These are phyloP conservation scores for Cyberlindnera sargentensis DNA, from an alignment of 805 yeast genomes.

Conservation along the genomic window DNA sequence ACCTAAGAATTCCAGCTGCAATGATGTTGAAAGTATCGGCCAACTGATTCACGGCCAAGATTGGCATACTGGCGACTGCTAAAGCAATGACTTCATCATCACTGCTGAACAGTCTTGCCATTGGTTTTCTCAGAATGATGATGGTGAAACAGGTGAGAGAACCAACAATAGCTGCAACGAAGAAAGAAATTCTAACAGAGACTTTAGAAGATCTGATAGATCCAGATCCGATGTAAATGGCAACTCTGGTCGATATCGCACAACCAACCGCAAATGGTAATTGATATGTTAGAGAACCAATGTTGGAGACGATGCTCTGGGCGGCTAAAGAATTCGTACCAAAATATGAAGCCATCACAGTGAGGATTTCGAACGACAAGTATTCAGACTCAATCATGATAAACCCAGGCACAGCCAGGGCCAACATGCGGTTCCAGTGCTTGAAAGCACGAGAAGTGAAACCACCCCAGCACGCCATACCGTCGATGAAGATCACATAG, in stretches of 20 bases:
- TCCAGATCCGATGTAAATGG: slow-evolving; percentile 56
- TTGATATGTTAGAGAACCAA: slow-evolving; percentile 59
- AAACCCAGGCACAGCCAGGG: slow-evolving; percentile 64
- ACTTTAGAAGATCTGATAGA: slow-evolving; percentile 41
- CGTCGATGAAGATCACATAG: slow-evolving; percentile 43
- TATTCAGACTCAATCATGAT: slow-evolving; percentile 73
- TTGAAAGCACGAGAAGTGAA: slow-evolving; percentile 38
- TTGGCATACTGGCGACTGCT: slow-evolving; percentile 53
- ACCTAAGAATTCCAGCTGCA: slow-evolving; percentile 67
- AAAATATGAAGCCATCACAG: slow-evolving; percentile 50
- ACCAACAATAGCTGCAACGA: slow-evolving; percentile 45
- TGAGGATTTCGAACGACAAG: slow-evolving; percentile 65
- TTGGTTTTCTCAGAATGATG: slow-evolving; percentile 36
- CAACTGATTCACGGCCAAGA: slow-evolving; percentile 57
- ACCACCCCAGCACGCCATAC: slow-evolving; percentile 68
- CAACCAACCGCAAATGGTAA: slow-evolving; percentile 69
- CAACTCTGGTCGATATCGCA: slow-evolving; percentile 66
- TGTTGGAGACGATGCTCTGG: slow-evolving; percentile 42
- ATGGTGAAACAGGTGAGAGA: slow-evolving; percentile 40
- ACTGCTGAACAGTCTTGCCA: slow-evolving; percentile 53
- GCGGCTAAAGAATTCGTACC: slow-evolving; percentile 47
- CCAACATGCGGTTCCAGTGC: slow-evolving; percentile 53
- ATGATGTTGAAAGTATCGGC: slow-evolving; percentile 67
- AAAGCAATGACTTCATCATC: slow-evolving; percentile 50
- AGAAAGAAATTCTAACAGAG: slow-evolving; percentile 35